Evolutionary conservation across 2,329 filamentous ascomycete genomes (phyloP).

Genomic region (Akanthomyces uredinophilus): DNA sequence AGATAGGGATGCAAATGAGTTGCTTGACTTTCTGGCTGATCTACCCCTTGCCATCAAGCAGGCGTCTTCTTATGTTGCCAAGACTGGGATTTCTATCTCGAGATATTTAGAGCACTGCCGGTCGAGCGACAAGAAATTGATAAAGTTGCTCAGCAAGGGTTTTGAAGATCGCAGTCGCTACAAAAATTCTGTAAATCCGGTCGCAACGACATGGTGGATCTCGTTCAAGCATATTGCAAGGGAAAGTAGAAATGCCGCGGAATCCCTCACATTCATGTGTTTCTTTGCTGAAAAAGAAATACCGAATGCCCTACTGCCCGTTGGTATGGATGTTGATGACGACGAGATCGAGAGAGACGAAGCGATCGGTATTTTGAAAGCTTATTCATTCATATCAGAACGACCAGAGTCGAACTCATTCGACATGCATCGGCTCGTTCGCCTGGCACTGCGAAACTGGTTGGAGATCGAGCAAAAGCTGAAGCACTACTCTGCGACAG

Average conservation of each 20-base stretch:
- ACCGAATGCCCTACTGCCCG: conserved; percentile 23
- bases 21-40: conserved; percentile 27
- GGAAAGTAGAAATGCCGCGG: conserved; percentile 22
- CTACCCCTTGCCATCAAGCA: conserved; percentile 33
- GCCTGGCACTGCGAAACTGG: conserved; percentile 26
- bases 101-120: conserved; percentile 24
- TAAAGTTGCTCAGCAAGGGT: conserved; percentile 24
- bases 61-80: conserved; percentile 31
- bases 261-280: conserved; percentile 27
- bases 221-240: conserved; percentile 28
- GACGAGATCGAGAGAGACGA: conserved; percentile 14
- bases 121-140: conserved; percentile 19
- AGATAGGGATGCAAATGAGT: conserved; percentile 14
- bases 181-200: conserved; percentile 21
- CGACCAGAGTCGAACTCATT: conserved; percentile 17
- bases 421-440: conserved; percentile 30
- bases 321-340: conserved; percentile 9
- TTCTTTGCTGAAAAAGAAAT: conserved; percentile 27
- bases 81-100: conserved; percentile 19
- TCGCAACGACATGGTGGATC: conserved; percentile 30
- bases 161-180: conserved; percentile 29
- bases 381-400: conserved; percentile 28
- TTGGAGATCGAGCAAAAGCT: conserved; percentile 17
- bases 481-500: background rate
- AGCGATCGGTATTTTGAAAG: conserved; percentile 23